Evolutionary conservation across 2,329 filamentous ascomycete species (phyloP).

Genomic region (Colletotrichum aenigma): DNA sequence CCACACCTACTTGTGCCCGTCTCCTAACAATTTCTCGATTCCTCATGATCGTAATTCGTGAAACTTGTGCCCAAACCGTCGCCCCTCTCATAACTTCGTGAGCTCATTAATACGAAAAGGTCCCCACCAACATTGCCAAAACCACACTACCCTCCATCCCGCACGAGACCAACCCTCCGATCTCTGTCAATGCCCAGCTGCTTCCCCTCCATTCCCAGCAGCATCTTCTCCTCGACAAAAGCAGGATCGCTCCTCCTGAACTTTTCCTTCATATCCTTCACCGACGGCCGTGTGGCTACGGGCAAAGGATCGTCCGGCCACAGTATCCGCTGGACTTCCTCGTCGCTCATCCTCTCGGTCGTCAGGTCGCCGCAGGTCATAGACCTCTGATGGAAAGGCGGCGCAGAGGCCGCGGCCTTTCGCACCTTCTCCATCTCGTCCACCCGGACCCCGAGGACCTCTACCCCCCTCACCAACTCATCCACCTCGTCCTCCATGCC

Average conservation of each 20-base stretch:
- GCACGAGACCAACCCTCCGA: background rate
- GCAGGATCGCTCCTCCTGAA: conserved; percentile 39
- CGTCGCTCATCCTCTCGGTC: background rate
- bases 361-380: background rate
- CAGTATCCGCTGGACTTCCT: background rate
- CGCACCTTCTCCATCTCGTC: background rate
- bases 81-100: background rate
- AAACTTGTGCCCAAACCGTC: background rate
- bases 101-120: background rate
- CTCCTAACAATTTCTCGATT: background rate
- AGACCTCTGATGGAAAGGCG: background rate
- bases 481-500: background rate
- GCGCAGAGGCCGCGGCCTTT: background rate
- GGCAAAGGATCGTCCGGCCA: background rate
- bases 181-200: conserved; percentile 38
- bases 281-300: background rate
- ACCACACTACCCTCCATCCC: background rate
- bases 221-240: conserved; percentile 44
- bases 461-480: background rate
- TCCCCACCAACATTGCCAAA: background rate
- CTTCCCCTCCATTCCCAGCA: conserved; percentile 37
- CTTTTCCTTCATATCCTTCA: conserved; percentile 37
- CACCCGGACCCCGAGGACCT: background rate
- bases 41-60: background rate
- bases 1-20: background rate